Evolutionary conservation across 176 grass and related monocot genomes (phyloP), one percentile per base, ranked within the genome.

Genomic region (Cenchrus americanus): DNA sequence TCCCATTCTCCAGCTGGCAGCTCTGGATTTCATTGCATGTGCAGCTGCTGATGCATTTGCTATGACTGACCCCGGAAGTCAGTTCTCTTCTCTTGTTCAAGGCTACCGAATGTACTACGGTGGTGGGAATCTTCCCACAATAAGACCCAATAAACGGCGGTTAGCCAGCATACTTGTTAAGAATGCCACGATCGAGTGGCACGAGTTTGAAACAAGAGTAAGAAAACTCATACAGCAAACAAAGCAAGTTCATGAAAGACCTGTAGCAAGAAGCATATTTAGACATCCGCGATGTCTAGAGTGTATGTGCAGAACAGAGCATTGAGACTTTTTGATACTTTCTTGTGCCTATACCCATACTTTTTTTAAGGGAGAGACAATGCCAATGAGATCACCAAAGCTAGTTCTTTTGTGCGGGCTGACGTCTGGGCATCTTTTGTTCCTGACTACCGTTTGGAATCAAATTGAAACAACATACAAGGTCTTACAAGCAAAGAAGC

Each of bases 41-140:
- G 96, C 91, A 43, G 89, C 93, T 72, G 91, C 96, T 4, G 96
- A 99, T 82, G 96, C 96, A 82, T 99, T 99, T 92, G 93, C 96
- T 76, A 96, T 99, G 96, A 96, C 96, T 50, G 96, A 99, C 75
- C 80, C 93, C 34, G 93, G 96, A 30, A 99, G 96, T 79, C 96
- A 99, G 78, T 80, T 99, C 26, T 99, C 93, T 8, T 95, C 91
- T 62, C 91, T 99, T 55, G 96, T 99, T 79, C 92, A 94, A 69
- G 96, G 96, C 66, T 92, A 95, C n/a, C 89, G 96, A 27, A 99
- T 98, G 96, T 99, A 96, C 51, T 99, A 94, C 18, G 96, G 96
- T 57, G 91, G 75, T 71, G 83, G 91, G 46, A 86, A 90, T 62
- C 93, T 96, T 86, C 91, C 93, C 47, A 93, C 96, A 30, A 83